A percentile compares a stretch with the other conserved stretches of the same genome.
These are phyloP conservation scores for Pseudotulostoma volvatum DNA, from an alignment of 495 filamentous ascomycete genomes.

Conservation along the genomic window DNA sequence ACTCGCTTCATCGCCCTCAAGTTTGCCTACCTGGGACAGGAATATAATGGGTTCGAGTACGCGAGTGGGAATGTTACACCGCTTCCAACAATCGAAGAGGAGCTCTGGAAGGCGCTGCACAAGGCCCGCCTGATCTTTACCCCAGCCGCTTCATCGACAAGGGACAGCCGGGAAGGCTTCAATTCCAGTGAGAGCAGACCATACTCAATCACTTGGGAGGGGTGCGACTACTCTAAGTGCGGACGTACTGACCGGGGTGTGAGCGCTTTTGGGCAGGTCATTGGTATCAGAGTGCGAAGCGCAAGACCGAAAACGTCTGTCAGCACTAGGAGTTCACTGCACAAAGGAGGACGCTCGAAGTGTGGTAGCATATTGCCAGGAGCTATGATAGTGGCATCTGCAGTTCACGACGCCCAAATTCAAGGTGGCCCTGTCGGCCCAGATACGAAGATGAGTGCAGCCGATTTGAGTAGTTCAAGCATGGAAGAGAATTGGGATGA, in stretches of 20 bases:
- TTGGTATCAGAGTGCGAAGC: slow-evolving; percentile 67
- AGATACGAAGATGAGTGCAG: too few species aligned
- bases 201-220: slow-evolving; percentile 50
- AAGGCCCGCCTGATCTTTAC: slow-evolving; percentile 70
- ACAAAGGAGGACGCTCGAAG: neutral
- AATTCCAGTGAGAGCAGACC: slow-evolving; percentile 16
- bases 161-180: slow-evolving; percentile 14
- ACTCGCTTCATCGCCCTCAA: slow-evolving; percentile 82
- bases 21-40: slow-evolving; percentile 79
- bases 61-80: slow-evolving; percentile 47
- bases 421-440: slow-evolving; percentile 1
- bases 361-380: too few species aligned
- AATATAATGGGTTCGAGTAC: slow-evolving; percentile 85
- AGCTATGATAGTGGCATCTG: neutral
- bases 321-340: slow-evolving; percentile 7
- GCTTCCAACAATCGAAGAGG: slow-evolving; percentile 73
- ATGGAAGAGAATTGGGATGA: slow-evolving; percentile 46
- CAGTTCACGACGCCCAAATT: neutral
- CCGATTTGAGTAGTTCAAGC: slow-evolving; percentile 10
- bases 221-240: slow-evolving; percentile 81
- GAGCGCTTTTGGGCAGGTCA: slow-evolving; percentile 92
- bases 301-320: slow-evolving; percentile 35
- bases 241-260: slow-evolving; percentile 86
- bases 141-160: slow-evolving; percentile 22
- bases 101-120: slow-evolving; percentile 74